Evolutionary conservation across 352 stramenopile genomes (phyloP).

Genomic region (Globisporangium rhizosaccharum): DNA sequence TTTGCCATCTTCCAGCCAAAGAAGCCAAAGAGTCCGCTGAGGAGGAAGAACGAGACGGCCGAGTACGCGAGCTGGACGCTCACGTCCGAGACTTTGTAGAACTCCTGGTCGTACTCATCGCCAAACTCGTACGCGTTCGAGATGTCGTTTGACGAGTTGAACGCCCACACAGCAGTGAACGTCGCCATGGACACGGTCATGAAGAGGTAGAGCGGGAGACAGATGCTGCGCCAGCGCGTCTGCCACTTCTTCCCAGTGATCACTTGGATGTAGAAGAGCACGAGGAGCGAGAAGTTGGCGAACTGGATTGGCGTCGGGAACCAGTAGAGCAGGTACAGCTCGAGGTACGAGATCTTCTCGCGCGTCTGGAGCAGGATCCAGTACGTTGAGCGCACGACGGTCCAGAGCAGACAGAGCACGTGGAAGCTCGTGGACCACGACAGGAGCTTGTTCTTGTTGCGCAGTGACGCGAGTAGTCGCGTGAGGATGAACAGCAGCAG

Average conservation of each 20-base stretch:
- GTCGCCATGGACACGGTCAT: conserved; percentile 79
- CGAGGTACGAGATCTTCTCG: conserved; percentile 68
- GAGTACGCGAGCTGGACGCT: conserved; percentile 82
- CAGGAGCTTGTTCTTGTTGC: conserved; percentile 81
- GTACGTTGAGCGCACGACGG: conserved; percentile 70
- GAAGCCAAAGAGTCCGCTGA: conserved; percentile 76
- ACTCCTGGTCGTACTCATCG: conserved; percentile 82
- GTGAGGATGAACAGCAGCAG: conserved; percentile 71
- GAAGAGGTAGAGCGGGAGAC: conserved; percentile 76
- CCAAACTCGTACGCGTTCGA: conserved; percentile 53
- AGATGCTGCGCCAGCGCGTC: conserved; percentile 70
- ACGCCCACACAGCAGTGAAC: conserved; percentile 82
- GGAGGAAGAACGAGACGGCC: conserved; percentile 69
- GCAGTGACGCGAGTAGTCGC: conserved; percentile 55
- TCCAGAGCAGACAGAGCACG: conserved; percentile 76
- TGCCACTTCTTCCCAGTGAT: conserved; percentile 74
- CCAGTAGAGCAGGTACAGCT: conserved; percentile 86
- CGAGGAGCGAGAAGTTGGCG: conserved; percentile 84
- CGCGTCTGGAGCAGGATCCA: conserved; percentile 81
- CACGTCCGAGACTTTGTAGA: conserved; percentile 72
- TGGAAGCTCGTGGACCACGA: conserved; percentile 84
- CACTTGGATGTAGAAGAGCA: conserved; percentile 88
- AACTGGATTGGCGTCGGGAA: conserved; percentile 84
- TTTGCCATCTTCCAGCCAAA: conserved; percentile 87
- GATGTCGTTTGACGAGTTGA: conserved; percentile 83